Conservation (phyloP, 2,329 filamentous ascomycete species). For the Neocucurbitaria cava region DNA sequence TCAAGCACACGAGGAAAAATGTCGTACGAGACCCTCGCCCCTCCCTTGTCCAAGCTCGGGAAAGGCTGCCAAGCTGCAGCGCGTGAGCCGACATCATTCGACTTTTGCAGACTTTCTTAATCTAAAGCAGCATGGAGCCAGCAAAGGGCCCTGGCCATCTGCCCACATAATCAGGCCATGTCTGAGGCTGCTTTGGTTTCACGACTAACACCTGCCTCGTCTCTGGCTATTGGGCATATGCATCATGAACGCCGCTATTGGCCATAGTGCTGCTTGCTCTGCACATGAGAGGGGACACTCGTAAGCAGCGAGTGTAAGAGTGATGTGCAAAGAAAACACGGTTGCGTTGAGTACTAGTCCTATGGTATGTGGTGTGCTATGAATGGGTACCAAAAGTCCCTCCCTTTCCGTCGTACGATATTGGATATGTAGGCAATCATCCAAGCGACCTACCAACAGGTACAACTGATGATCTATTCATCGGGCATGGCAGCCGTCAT, state of each 20-base stretch:
- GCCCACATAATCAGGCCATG: slow-evolving; percentile 16
- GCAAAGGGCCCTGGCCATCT: slow-evolving; percentile 4
- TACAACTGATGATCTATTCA: slow-evolving; percentile 9
- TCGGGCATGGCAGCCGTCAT: slow-evolving; percentile 24
- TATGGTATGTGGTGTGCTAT: not conserved
- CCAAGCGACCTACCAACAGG: not conserved
- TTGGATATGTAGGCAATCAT: not conserved
- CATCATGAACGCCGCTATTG: not conserved
- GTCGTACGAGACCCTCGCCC: slow-evolving; percentile 18
- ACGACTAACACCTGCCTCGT: not conserved
- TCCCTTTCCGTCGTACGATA: not conserved
- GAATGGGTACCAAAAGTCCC: not conserved
- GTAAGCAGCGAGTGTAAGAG: not conserved
- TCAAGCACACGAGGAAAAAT: not conserved
- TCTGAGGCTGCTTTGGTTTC: slow-evolving; percentile 1
- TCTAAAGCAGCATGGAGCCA: not conserved
- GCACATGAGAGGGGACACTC: not conserved
- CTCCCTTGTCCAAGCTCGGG: slow-evolving; percentile 6
- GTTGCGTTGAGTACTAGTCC: slow-evolving; percentile 1
- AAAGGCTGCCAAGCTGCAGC: slow-evolving; percentile 11
- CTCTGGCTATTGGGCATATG: slow-evolving; percentile 1
- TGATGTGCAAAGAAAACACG: not conserved
- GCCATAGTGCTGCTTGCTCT: too few species aligned
- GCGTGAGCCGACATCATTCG: slow-evolving; percentile 16
- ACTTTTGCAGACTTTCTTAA: not conserved